phyloP scores from a whole-genome alignment of 805 yeast genomes.

The Metschnikowia koreensis region DNA sequence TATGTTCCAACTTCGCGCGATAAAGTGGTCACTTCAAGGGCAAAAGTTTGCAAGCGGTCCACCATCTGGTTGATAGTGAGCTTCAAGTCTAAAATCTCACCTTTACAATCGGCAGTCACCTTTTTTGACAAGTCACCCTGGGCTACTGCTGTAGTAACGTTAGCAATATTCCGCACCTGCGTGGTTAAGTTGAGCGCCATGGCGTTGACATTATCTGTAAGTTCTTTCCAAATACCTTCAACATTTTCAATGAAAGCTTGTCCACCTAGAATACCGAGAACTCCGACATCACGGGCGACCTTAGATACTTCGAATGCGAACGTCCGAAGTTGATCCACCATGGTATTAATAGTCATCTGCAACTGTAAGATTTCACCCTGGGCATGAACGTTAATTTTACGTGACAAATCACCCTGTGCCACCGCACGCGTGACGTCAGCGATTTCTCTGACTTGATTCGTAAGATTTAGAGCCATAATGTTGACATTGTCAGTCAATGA shows the following conservation, averaged over 20 bases:
- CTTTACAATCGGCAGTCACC: constrained; percentile 80
- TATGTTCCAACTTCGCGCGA: constrained; percentile 48
- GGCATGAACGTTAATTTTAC: constrained; percentile 85
- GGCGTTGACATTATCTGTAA: constrained; percentile 84
- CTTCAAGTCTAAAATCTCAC: constrained; percentile 44
- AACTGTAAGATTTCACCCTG: constrained; percentile 86
- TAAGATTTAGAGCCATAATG: constrained; percentile 82
- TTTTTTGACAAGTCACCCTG: constrained; percentile 78
- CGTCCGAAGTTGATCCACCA: constrained; percentile 82
- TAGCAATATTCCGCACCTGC: constrained; percentile 84
- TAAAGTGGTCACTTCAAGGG: constrained; percentile 45
- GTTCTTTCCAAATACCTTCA: constrained; percentile 84
- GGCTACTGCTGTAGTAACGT: constrained; percentile 86
- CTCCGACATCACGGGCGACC: constrained; percentile 88
- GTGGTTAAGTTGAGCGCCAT: constrained; percentile 87
- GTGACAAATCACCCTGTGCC: constrained; percentile 78
- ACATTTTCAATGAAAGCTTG: constrained; percentile 79
- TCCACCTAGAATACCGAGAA: constrained; percentile 84
- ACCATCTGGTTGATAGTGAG: constrained; percentile 51
- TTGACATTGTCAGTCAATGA: constrained; percentile 80
- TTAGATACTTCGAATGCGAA: constrained; percentile 85
- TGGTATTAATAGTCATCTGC: constrained; percentile 82
- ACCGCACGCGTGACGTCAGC: constrained; percentile 90
- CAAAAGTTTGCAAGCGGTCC: constrained; percentile 49
- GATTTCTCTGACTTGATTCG: constrained; percentile 69